Base-by-base conservation (phyloP, 257 asterid species). In the Nicotiana tabacum region DNA sequence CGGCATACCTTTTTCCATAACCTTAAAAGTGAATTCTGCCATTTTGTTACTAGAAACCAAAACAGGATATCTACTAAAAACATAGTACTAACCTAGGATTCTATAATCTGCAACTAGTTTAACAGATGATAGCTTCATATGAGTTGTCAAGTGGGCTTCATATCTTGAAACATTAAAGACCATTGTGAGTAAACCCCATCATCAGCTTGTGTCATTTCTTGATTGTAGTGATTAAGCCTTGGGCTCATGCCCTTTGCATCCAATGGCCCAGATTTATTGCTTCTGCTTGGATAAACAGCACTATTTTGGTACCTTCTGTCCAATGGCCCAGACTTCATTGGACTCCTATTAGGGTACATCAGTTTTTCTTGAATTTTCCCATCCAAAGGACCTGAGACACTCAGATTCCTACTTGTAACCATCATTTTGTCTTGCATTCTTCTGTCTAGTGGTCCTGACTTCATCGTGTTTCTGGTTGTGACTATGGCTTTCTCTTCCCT, bases 101-200 rank as follows among this genome's bases (percentile, higher is more conserved):
- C 43, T 65, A 5, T 65, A 29, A 65, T 65, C 70, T 62, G 68
- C 37, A 11, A 30, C 12, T 12, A 35, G 30, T 18, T 16, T 35
- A 35, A 18, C 55, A 69, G 77, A 39, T 5, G 10, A 39, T 10
- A 72, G 64, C 64, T 51, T 30, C 16, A 56, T 55, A 37, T 1
- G n/a, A 51, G 48, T 24, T 29, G 74, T 91, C 85, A 93, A 83
- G 94, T 95, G 21, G 97, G 98, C 85, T 95, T 95, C 89, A 95
- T 84, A 87, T 93, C 93, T 84, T 92, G 93, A 93, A 95, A 95
- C 98, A 95, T 92, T 66, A 93, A 70, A 65, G 97, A 93, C 97
- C 98, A 95, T 1, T 89, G 89, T 6, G 97, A 95, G 12, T 91
- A 89, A 58, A 77, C 85, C 48, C 88, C 94, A 39, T 82, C 90